Percentiles rank a stretch among this genome's conserved stretches.
phyloP scores from a whole-genome alignment of 2,329 filamentous ascomycete species.

The Cercospora zeae-maydis region DNA sequence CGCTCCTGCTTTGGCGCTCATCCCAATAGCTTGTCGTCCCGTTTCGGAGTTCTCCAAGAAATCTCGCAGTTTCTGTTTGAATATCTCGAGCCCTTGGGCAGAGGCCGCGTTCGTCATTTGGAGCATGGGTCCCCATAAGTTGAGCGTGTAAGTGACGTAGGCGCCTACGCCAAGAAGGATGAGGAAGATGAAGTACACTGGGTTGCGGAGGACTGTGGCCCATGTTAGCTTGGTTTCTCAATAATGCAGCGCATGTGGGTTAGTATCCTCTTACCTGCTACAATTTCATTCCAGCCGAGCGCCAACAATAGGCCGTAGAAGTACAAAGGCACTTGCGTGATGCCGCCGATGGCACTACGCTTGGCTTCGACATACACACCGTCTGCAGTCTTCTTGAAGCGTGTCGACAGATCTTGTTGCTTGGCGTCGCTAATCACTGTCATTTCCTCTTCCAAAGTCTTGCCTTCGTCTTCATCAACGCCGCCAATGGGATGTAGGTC shows the following conservation, averaged over 20 bases:
- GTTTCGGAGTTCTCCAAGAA: conserved; percentile 86
- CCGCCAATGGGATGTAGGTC: conserved; percentile 86
- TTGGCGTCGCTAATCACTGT: conserved; percentile 88
- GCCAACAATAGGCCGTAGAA: conserved; percentile 88
- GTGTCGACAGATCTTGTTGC: conserved; percentile 82
- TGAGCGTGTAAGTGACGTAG: conserved; percentile 89
- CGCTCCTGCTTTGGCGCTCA: conserved; percentile 60
- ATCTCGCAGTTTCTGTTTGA: conserved; percentile 84
- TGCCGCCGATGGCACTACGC: conserved; percentile 89
- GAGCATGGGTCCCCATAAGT: conserved; percentile 91
- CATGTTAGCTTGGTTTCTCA: conserved; percentile 2
- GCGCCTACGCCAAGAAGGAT: conserved; percentile 71
- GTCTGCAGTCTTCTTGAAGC: conserved; percentile 98
- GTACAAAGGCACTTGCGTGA: conserved; percentile 89
- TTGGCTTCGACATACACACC: conserved; percentile 98
- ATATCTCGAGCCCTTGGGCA: conserved; percentile 81
- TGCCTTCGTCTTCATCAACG: conserved; percentile 82
- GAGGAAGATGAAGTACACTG: conserved; percentile 85
- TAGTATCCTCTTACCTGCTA: conserved; percentile 68
- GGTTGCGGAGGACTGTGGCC: conserved; percentile 78
- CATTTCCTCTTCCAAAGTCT: conserved; percentile 94
- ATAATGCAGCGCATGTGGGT: background rate
- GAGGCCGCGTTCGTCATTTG: conserved; percentile 91
- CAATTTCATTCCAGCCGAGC: conserved; percentile 97
- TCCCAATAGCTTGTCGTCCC: conserved; percentile 75